Percentiles rank a stretch among this genome's conserved stretches.
Conservation (phyloP, 2,329 filamentous ascomycete genomes). For the Curvularia verruculosa region DNA sequence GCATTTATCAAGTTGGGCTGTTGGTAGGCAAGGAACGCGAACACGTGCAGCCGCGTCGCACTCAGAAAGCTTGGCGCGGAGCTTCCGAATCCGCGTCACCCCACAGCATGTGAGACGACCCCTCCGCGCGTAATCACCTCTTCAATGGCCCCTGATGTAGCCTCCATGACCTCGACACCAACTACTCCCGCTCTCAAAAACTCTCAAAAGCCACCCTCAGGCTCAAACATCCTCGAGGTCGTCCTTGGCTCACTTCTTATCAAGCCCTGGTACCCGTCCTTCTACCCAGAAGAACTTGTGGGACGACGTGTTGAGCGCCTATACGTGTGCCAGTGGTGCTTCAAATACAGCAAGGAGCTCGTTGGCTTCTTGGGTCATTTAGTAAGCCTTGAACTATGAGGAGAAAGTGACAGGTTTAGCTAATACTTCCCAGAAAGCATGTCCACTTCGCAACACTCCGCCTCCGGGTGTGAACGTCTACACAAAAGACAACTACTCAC, state of each 20-base stretch:
- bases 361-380: slow-evolving; percentile 56
- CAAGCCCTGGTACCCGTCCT: slow-evolving; percentile 90
- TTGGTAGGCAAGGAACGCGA: background rate
- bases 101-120: slow-evolving; percentile 13
- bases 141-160: slow-evolving; percentile 34
- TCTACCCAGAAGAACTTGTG: slow-evolving; percentile 73
- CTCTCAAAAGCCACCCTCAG: slow-evolving; percentile 43
- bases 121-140: slow-evolving; percentile 11
- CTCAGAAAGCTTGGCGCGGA: slow-evolving; percentile 2
- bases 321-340: slow-evolving; percentile 91
- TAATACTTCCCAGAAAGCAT: slow-evolving; percentile 49
- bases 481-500: slow-evolving; percentile 76
- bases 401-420: background rate
- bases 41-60: slow-evolving; percentile 11
- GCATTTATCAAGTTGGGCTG: no score
- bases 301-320: slow-evolving; percentile 60
- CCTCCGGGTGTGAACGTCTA: slow-evolving; percentile 79
- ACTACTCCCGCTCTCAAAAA: slow-evolving; percentile 17
- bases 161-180: slow-evolving; percentile 26
- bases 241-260: slow-evolving; percentile 84
- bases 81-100: slow-evolving; percentile 2
- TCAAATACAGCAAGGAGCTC: slow-evolving; percentile 78
- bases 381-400: slow-evolving; percentile 13
- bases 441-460: slow-evolving; percentile 48
- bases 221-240: slow-evolving; percentile 85